These are phyloP conservation scores for Arachnopeziza araneosa DNA, from an alignment of 2,329 filamentous ascomycete genomes.

Conservation along the genomic window DNA sequence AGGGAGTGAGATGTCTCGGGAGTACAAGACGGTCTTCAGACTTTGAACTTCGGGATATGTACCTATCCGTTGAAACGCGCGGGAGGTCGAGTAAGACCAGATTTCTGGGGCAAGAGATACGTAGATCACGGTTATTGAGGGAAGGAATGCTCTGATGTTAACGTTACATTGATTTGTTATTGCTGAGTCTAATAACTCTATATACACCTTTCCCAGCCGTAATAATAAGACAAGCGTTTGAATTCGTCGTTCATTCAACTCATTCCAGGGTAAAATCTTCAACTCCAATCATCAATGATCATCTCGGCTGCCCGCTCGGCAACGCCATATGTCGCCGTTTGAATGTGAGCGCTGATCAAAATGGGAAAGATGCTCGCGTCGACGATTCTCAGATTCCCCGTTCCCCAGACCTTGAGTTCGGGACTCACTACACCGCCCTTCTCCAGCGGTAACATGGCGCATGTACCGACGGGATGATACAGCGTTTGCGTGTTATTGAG, in stretches of 20 bases:
- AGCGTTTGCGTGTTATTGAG: not conserved
- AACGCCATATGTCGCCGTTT: conserved; percentile 56
- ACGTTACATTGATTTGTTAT: too few relatives aligned
- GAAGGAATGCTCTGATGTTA: too few relatives aligned
- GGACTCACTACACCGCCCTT: conserved; percentile 43
- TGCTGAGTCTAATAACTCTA: too few relatives aligned
- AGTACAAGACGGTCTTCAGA: too few relatives aligned
- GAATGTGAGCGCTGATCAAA: conserved; percentile 50
- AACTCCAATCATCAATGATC: conserved; percentile 35
- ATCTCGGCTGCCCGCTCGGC: conserved; percentile 49
- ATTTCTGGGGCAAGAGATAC: too few relatives aligned
- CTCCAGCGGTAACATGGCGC: conserved; percentile 16
- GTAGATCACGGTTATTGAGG: too few relatives aligned
- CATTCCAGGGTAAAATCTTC: not conserved
- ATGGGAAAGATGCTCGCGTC: conserved; percentile 53
- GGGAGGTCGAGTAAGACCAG: too few relatives aligned
- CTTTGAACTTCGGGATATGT: too few relatives aligned
- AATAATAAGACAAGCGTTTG: too few relatives aligned
- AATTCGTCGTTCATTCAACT: not conserved
- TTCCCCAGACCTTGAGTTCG: conserved; percentile 41
- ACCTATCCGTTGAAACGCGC: too few relatives aligned
- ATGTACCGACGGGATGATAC: conserved; percentile 17
- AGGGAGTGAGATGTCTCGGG: too few relatives aligned
- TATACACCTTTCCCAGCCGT: too few relatives aligned
- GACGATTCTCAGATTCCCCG: conserved; percentile 47